Conservation (phyloP, 108 stramenopile species). For the Conticribra guillardii region DNA sequence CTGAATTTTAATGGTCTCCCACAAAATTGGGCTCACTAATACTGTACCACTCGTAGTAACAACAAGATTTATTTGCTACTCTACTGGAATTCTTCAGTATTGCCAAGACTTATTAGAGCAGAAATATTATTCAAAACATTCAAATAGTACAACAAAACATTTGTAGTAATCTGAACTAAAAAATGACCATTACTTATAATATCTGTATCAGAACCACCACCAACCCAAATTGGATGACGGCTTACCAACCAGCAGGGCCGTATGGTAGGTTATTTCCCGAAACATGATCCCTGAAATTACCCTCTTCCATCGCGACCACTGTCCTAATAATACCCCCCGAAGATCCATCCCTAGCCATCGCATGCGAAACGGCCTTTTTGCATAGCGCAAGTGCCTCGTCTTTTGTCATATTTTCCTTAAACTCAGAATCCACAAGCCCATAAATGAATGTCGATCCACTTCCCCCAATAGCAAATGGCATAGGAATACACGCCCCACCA, state of each 20-base stretch:
- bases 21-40: no score
- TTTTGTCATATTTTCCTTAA: conserved; percentile 82
- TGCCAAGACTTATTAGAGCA: no score
- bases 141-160: background rate
- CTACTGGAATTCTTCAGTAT: no score
- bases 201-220: background rate
- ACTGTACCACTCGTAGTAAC: no score
- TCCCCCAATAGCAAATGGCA: conserved; percentile 94
- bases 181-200: background rate
- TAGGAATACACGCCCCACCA: conserved; percentile 92
- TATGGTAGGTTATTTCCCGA: conserved; percentile 84
- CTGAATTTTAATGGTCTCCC: no score
- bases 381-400: conserved; percentile 87
- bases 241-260: conserved; percentile 65
- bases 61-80: no score
- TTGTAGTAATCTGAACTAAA: background rate
- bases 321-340: conserved; percentile 97
- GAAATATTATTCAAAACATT: no score
- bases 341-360: conserved; percentile 98
- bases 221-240: background rate
- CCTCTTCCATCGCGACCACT: conserved; percentile 72
- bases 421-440: conserved; percentile 88
- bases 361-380: conserved; percentile 91
- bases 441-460: conserved; percentile 95
- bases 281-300: conserved; percentile 79